Base-by-base conservation (phyloP, 1,284 basidiomycete species). In the Trichosporon coremiiforme region DNA sequence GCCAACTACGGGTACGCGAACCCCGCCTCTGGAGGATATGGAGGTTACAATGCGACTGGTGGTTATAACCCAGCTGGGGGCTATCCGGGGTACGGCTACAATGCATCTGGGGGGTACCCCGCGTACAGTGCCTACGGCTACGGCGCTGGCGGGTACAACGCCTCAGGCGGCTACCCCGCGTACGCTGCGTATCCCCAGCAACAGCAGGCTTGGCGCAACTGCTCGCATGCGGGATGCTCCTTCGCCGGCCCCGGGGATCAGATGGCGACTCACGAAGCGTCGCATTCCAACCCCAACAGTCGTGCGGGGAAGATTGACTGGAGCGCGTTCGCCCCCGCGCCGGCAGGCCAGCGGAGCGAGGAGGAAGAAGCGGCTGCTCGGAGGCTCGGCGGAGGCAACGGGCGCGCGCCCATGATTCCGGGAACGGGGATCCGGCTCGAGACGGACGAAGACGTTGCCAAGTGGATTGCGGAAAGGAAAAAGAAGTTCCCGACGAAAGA, bases 221-320 rank as follows among this genome's bases (percentile, higher is more conserved):
- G 57, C 57, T 31, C 57, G 29, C 17, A 33, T 31, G 57, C 31
- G 15, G 57, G 57, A 5, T 60, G 57, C 31, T 60, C 82, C 8
- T 97, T 93, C 77, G 85, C 86, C 33, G 93, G 92, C 29, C 89
- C 91, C 7, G 85, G 86, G 50, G 91, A 91, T 77, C 85, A 89
- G 33, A 88, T 95, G 4, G 90, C 93, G 79, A 86, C 87, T 22
- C 94, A 96, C 79, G 92, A 90, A 94, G 94, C 89, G 94, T 96
- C 79, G 86, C 93, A 22, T 94, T 95, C 82, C 85, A 95, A 65
- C 90, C 17, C 29, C 1, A 31, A 17, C 17, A 17, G 12, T 9
- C 57, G 57, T 0, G 57, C 31, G 31, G 57, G 57, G 4, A 60
- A 60, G 31, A 33, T 60, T 5, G 57, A 60, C 57, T 60, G 57